A percentile compares a stretch with the other conserved stretches of the same genome.
phyloP scores from a whole-genome alignment of 441 rosid genomes.

The Brassica hybrid region DNA sequence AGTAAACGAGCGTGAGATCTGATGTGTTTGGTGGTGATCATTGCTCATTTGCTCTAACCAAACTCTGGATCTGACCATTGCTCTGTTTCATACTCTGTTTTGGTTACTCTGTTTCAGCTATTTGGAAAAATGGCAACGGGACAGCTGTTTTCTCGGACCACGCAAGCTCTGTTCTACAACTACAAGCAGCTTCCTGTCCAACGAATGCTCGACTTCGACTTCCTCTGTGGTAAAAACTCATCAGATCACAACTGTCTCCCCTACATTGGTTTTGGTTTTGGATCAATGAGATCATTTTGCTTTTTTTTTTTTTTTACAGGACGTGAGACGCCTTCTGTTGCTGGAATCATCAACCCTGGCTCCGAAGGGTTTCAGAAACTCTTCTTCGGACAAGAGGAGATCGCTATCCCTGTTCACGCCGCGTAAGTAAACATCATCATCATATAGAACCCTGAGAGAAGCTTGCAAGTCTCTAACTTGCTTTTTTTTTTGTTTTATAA shows the following conservation, averaged over 20 bases:
- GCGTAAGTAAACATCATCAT: conserved; percentile 48
- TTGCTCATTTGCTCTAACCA: no score
- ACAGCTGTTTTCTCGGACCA: conserved; percentile 81
- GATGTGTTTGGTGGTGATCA: not conserved
- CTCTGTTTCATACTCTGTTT: not conserved
- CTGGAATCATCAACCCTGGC: conserved; percentile 93
- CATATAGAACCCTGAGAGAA: not conserved
- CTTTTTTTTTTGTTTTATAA: conserved; percentile 30
- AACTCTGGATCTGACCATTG: conserved; percentile 28
- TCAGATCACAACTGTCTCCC: not conserved
- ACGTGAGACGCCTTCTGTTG: conserved; percentile 95
- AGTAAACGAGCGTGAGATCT: conserved; percentile 24
- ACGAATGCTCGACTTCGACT: conserved; percentile 99
- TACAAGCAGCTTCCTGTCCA: conserved; percentile 97
- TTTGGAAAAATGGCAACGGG: conserved; percentile 78
- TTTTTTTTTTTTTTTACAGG: conserved; percentile 46
- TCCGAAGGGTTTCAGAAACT: conserved; percentile 96
- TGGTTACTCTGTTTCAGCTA: conserved; percentile 31
- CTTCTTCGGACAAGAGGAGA: conserved; percentile 96
- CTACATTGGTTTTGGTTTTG: not conserved
- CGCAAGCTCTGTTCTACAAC: conserved; percentile 90
- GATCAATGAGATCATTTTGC: conserved; percentile 7
- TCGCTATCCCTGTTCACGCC: conserved; percentile 96
- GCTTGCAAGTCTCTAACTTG: not conserved
- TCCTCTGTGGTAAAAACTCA: conserved; percentile 70